phyloP scores from a whole-genome alignment of 768 basidiomycete genomes.

The Pilatotrama ljubarskyi region DNA sequence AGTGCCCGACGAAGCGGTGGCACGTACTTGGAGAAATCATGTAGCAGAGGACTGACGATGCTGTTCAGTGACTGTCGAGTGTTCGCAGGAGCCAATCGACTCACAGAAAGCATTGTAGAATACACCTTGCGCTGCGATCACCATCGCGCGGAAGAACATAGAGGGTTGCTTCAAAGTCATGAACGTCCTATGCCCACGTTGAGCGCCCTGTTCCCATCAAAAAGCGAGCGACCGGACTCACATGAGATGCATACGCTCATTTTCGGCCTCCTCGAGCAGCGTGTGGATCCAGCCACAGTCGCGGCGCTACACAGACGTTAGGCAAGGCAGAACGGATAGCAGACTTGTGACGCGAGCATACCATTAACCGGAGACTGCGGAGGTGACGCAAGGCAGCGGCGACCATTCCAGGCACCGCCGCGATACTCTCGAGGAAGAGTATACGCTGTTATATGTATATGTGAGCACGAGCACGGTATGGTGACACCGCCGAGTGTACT shows the following conservation, averaged over 20 bases:
- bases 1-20: conserved; percentile 89
- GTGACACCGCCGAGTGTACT: conserved; percentile 20
- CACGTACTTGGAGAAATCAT: conserved; percentile 71
- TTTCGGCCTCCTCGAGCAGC: conserved; percentile 91
- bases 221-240: conserved; percentile 27
- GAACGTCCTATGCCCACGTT: conserved; percentile 68
- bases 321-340: background rate
- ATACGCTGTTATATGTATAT: conserved; percentile 43
- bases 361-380: conserved; percentile 85
- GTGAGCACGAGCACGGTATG: background rate
- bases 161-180: conserved; percentile 88
- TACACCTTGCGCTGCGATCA: conserved; percentile 91
- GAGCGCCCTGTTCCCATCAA: background rate
- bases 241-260: conserved; percentile 96
- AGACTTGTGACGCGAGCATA: conserved; percentile 25
- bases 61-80: background rate
- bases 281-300: conserved; percentile 88
- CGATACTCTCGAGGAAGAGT: conserved; percentile 82
- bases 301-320: conserved; percentile 37
- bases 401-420: conserved; percentile 97
- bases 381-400: conserved; percentile 87
- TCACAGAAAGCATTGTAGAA: conserved; percentile 87
- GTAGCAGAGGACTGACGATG: conserved; percentile 65
- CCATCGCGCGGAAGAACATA: conserved; percentile 73
- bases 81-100: conserved; percentile 26